Conservation (phyloP, 805 yeast genomes). For the Kregervanrija delftensis region DNA sequence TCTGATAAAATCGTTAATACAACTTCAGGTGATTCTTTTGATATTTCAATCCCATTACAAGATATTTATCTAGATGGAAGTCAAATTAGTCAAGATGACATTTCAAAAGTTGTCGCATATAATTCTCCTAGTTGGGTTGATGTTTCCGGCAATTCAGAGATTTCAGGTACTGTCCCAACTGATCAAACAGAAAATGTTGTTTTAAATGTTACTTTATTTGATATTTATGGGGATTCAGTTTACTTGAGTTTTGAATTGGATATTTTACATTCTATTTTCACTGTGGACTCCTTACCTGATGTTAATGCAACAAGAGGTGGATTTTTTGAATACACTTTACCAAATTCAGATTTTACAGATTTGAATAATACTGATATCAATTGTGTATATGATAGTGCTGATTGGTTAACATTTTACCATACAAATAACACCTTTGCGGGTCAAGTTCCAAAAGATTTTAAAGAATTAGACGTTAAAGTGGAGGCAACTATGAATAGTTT, state of each 20-base stretch:
- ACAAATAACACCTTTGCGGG: constrained; percentile 67
- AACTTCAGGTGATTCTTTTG: constrained; percentile 50
- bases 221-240: constrained; percentile 54
- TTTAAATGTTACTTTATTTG: constrained; percentile 53
- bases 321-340: constrained; percentile 50
- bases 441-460: constrained; percentile 46
- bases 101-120: constrained; percentile 43
- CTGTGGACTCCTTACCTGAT: constrained; percentile 42
- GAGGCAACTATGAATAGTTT: constrained; percentile 32
- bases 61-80: constrained; percentile 60
- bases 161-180: constrained; percentile 53
- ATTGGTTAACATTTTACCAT: constrained; percentile 63
- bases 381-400: constrained; percentile 34
- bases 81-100: constrained; percentile 39
- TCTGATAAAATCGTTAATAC: constrained; percentile 43
- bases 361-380: constrained; percentile 40
- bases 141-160: constrained; percentile 32
- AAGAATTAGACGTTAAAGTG: constrained; percentile 33
- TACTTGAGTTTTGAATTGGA: constrained; percentile 51
- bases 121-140: constrained; percentile 58
- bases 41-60: constrained; percentile 53
- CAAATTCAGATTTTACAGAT: constrained; percentile 52
- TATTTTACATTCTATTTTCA: constrained; percentile 48
- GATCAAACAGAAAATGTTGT: constrained; percentile 30
- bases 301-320: constrained; percentile 64